phyloP scores from a whole-genome alignment of 495 filamentous ascomycete genomes.

The Astrocystis sublimbata region DNA sequence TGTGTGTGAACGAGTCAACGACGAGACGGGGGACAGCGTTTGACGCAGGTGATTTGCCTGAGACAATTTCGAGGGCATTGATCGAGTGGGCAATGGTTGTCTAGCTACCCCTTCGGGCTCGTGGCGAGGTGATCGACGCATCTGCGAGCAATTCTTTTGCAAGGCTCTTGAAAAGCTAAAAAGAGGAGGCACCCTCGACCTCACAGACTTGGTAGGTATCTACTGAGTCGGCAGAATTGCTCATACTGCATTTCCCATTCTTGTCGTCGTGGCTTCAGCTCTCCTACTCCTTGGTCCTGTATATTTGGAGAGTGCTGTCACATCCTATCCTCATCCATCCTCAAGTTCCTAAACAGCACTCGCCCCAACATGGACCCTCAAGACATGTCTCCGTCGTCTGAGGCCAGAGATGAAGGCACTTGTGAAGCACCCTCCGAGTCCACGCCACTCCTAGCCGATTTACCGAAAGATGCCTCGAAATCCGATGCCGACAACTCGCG shows the following conservation, averaged over 20 bases:
- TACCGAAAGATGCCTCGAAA: neutral
- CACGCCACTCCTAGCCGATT: conserved; percentile 11
- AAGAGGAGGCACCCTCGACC: neutral
- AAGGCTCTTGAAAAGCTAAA: too few relatives aligned
- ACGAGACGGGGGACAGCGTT: neutral
- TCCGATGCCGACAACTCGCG: neutral
- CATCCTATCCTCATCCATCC: neutral
- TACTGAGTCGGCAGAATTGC: neutral
- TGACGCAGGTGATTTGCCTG: conserved; percentile 6
- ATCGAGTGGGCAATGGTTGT: neutral
- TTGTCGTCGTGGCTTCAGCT: neutral
- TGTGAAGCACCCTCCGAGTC: conserved; percentile 1
- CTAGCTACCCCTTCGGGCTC: neutral
- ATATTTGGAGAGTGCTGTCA: neutral
- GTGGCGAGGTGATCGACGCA: conserved; percentile 11
- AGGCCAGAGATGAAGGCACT: neutral
- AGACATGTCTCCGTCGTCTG: neutral
- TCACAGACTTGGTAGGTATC: too few relatives aligned
- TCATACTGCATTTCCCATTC: neutral
- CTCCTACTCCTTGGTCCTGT: neutral
- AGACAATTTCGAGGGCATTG: conserved; percentile 3
- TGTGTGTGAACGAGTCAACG: neutral
- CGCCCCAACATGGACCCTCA: neutral
- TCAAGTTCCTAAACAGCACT: neutral
- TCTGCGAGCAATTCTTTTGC: neutral